A percentile compares a stretch with the other conserved stretches of the same genome.
Evolutionary conservation across 2,329 filamentous ascomycete species (phyloP).

Genomic region (Ophiostoma australiae): DNA sequence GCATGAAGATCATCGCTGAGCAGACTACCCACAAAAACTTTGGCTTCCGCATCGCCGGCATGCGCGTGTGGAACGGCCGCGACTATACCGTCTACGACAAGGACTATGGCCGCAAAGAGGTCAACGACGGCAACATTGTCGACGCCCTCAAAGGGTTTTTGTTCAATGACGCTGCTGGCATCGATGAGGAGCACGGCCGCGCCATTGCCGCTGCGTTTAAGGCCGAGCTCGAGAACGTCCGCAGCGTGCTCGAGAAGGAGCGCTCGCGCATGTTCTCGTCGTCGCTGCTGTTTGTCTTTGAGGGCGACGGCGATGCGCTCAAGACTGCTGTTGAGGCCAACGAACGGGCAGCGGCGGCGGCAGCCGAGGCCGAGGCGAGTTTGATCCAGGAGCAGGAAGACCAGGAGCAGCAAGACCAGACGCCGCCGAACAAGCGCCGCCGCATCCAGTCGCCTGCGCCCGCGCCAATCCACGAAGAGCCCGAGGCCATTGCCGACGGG

Average conservation of each 20-base stretch:
- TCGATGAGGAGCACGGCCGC: conserved; percentile 54
- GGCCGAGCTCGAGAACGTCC: conserved; percentile 48
- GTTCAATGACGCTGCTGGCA: conserved; percentile 54
- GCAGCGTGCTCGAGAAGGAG: conserved; percentile 49
- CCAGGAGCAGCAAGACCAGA: not conserved
- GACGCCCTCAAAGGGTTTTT: conserved; percentile 54
- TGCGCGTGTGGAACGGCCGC: conserved; percentile 59
- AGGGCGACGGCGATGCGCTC: conserved; percentile 56
- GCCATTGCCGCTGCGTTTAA: conserved; percentile 52
- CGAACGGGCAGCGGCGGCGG: conserved; percentile 21
- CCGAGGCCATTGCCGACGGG: not conserved
- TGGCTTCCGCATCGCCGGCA: conserved; percentile 61
- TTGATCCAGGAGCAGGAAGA: not conserved
- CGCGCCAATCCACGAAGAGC: not conserved
- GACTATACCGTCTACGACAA: conserved; percentile 59
- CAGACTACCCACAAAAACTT: conserved; percentile 57
- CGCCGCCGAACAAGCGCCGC: conserved; percentile 38
- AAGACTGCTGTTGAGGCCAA: conserved; percentile 49
- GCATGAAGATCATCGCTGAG: conserved; percentile 55
- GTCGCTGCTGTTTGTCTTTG: conserved; percentile 59
- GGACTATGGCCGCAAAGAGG: conserved; percentile 52
- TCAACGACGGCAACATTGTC: conserved; percentile 51
- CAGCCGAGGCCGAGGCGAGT: not conserved
- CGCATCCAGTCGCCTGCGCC: conserved; percentile 26
- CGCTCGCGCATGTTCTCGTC: conserved; percentile 62